Base-by-base conservation (phyloP, 305 asterid species). In the Fraxinus velutina region DNA sequence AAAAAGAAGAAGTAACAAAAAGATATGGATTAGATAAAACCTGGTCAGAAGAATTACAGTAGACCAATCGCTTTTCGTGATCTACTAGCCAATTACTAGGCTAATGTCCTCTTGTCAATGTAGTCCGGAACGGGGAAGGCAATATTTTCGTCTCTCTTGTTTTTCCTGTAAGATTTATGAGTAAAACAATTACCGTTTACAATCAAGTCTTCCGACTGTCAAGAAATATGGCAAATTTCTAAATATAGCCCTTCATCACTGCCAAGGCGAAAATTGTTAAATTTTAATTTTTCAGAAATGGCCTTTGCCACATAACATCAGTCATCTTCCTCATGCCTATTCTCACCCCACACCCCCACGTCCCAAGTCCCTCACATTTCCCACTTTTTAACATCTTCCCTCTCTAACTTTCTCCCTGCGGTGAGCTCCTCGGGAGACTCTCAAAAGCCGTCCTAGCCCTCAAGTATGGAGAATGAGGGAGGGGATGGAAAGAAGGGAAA, bases 111-210 rank as follows among this genome's bases (percentile, higher is more conserved):
- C 64, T 84, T 86, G 73, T 88, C 88, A 84, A 82, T 85, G 89
- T 80, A 88, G 50, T 86, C 84, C 64, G 86, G 84, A 30, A 86
- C 44, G 52, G 52, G 57, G 83, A 84, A 87, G 83, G 84, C 78
- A 83, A 73, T 79, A 10, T 78, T 74, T 83, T 73, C 86, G 76
- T 83, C 87, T 68, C 73, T 84, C 52, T 83, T 87, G 82, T 83
- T 88, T 81, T 86, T 90, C 86, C 94, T 91, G 95, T 75, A 71
- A 36, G 75, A 78, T 19, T 66, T 66, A 24, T 29, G 4, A 27
- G 73, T 66, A 27, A 8, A 66, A 27, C 21, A 66, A 27, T 57
- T 57, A 57, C 68, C 29, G 2, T 17, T 6, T 19, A 57, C 70
- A 19, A 19, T 66, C 36, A 66, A 66, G 3, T 66, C 34, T 66